Evolutionary conservation across 225 moss, liverwort and hornwort species (phyloP).

Genomic region (Marchantia paleacea): DNA sequence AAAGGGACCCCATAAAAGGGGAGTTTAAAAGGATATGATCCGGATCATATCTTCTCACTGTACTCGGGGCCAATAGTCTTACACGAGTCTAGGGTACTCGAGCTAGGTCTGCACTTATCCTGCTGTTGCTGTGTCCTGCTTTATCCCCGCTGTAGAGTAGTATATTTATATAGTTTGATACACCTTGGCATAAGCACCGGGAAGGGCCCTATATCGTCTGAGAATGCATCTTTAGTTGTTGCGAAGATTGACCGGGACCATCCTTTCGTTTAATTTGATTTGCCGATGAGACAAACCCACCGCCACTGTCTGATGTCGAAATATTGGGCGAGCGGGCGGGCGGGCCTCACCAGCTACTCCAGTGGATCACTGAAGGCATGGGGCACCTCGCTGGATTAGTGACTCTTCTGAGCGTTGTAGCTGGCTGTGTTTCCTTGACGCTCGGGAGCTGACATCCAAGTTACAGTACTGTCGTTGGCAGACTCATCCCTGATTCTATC

Average conservation of each 20-base stretch:
- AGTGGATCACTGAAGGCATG: too few relatives aligned
- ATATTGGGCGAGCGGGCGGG: neutral
- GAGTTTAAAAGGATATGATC: too few relatives aligned
- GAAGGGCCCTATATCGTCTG: neutral
- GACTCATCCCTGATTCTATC: too few relatives aligned
- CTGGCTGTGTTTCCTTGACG: too few relatives aligned
- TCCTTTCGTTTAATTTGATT: too few relatives aligned
- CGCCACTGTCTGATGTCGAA: neutral
- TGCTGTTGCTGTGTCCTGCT: neutral
- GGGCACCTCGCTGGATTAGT: too few relatives aligned
- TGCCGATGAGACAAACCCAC: conserved; percentile 1
- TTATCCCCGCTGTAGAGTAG: neutral
- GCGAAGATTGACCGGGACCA: neutral
- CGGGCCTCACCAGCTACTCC: neutral
- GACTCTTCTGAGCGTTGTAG: too few relatives aligned
- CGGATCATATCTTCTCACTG: too few relatives aligned
- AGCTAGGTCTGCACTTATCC: neutral
- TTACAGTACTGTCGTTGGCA: too few relatives aligned
- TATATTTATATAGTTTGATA: neutral
- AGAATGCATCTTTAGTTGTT: neutral
- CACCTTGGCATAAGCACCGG: neutral
- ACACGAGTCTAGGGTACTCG: neutral
- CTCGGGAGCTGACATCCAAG: too few relatives aligned
- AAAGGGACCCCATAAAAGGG: too few relatives aligned
- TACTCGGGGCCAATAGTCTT: neutral